Percentiles rank a stretch among this genome's conserved stretches.
Conservation (phyloP, 1,139 yeast species). For the Candida sp. region DNA sequence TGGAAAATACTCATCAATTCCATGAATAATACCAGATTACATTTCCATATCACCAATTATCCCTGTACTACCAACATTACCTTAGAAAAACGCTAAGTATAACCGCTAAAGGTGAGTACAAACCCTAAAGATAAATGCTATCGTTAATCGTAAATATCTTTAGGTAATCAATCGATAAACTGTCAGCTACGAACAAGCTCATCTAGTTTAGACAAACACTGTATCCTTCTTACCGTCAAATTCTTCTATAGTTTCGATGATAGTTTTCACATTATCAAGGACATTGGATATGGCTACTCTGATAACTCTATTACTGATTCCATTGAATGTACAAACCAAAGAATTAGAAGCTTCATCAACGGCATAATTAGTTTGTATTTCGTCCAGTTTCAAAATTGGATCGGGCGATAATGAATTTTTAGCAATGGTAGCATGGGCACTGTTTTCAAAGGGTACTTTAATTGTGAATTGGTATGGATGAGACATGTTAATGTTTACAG, state of each 20-base stretch:
- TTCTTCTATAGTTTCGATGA: slow-evolving; percentile 66
- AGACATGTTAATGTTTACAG: background rate
- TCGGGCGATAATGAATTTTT: slow-evolving; percentile 63
- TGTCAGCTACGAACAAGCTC: too few species aligned
- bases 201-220: background rate
- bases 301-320: slow-evolving; percentile 59
- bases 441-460: slow-evolving; percentile 59
- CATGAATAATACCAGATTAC: too few species aligned
- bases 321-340: slow-evolving; percentile 47
- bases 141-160: too few species aligned
- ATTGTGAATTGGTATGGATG: slow-evolving; percentile 19
- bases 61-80: too few species aligned
- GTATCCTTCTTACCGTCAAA: slow-evolving; percentile 38
- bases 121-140: too few species aligned
- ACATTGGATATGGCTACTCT: slow-evolving; percentile 71
- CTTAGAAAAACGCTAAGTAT: too few species aligned
- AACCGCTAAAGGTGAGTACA: too few species aligned
- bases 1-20: too few species aligned
- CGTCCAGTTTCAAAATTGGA: slow-evolving; percentile 69
- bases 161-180: too few species aligned
- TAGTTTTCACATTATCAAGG: slow-evolving; percentile 61
- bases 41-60: too few species aligned
- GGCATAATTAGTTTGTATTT: slow-evolving; percentile 44
- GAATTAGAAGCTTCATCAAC: slow-evolving; percentile 14
- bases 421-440: slow-evolving; percentile 63